Conservation (phyloP, 2,329 filamentous ascomycete species). For the Xylariaceae sp. region DNA sequence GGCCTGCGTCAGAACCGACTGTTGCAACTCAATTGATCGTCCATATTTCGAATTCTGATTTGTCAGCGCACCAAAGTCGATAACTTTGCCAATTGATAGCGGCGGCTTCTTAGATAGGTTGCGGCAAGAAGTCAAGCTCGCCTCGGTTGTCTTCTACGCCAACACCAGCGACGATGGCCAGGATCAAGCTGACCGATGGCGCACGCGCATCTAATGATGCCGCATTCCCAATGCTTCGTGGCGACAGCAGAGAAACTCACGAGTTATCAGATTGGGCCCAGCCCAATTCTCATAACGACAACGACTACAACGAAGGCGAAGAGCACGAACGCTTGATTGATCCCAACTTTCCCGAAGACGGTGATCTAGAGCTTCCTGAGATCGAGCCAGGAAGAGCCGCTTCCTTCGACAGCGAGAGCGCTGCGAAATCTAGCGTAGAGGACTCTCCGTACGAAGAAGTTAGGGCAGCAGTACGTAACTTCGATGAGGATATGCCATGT, state of each 20-base stretch:
- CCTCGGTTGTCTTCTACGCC: too few relatives aligned
- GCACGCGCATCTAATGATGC: too few relatives aligned
- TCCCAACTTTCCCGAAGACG: conserved; percentile 47
- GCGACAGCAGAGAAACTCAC: not conserved
- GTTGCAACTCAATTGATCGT: too few relatives aligned
- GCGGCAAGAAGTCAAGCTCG: too few relatives aligned
- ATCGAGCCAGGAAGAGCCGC: conserved; percentile 20
- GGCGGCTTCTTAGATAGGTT: too few relatives aligned
- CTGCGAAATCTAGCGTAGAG: conserved; percentile 39
- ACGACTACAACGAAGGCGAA: conserved; percentile 44
- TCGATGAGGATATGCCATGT: conserved; percentile 63
- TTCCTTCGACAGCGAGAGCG: conserved; percentile 28
- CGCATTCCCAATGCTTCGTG: too few relatives aligned
- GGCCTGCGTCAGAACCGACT: too few relatives aligned
- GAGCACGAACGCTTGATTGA: conserved; percentile 58
- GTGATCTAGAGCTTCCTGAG: conserved; percentile 34
- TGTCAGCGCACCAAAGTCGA: too few relatives aligned
- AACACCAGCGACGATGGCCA: too few relatives aligned
- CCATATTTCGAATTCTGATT: too few relatives aligned
- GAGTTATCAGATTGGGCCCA: conserved; percentile 26
- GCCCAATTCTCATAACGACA: conserved; percentile 34
- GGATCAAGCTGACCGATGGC: too few relatives aligned
- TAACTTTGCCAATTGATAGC: too few relatives aligned
- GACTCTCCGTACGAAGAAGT: conserved; percentile 67
- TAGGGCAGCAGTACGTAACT: conserved; percentile 61